Percentiles rank a stretch among this genome's conserved stretches.
Evolutionary conservation across 371 early-diverging fungal species (phyloP).

Genomic region (Vairimorpha ceranae): DNA sequence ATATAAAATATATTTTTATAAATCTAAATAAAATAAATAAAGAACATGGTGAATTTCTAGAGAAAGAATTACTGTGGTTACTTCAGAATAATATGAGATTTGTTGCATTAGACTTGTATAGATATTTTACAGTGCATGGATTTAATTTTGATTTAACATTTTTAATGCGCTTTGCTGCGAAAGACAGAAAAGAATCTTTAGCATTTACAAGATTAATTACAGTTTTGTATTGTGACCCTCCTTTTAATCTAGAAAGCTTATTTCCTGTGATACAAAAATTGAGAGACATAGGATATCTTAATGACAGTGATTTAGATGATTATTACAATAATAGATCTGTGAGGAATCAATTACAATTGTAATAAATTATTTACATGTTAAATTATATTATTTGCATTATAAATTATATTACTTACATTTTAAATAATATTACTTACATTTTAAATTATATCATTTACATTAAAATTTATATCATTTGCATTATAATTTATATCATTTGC

Average conservation of each 20-base stretch:
- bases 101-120: conserved; percentile 55
- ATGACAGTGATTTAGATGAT: conserved; percentile 20
- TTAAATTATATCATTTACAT: too few species aligned
- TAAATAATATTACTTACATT: background rate
- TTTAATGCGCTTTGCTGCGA: conserved; percentile 35
- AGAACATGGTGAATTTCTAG: conserved; percentile 11
- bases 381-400: background rate
- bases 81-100: conserved; percentile 28
- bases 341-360: background rate
- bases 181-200: conserved; percentile 49
- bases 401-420: background rate
- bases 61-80: conserved; percentile 30
- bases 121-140: conserved; percentile 49
- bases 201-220: conserved; percentile 50
- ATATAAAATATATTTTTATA: conserved; percentile 21
- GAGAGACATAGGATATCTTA: conserved; percentile 29
- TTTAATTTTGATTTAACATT: conserved; percentile 52
- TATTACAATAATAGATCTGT: conserved; percentile 21
- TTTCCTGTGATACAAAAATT: conserved; percentile 26
- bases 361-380: too few species aligned
- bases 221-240: conserved; percentile 52
- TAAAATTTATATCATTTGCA: too few species aligned
- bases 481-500: too few species aligned
- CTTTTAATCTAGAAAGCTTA: conserved; percentile 48
- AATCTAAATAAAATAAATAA: conserved; percentile 6